These are phyloP conservation scores for Coniochaeta sp. DNA, from an alignment of 2,329 filamentous ascomycete genomes.

Conservation along the genomic window DNA sequence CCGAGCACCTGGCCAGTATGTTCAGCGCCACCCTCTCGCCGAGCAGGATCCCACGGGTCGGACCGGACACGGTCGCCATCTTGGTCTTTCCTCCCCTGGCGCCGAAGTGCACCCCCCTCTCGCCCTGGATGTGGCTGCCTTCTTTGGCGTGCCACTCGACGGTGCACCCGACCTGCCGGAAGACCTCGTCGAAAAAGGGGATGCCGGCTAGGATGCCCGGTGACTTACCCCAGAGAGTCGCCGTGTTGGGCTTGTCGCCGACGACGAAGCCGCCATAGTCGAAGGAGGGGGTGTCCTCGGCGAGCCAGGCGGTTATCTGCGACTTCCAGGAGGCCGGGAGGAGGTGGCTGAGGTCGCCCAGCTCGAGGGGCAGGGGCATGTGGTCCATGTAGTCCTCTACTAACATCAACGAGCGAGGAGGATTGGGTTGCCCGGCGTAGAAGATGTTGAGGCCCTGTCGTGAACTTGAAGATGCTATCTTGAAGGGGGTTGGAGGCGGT, in stretches of 20 bases:
- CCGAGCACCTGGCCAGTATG: slow-evolving; percentile 81
- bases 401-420: not conserved
- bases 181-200: slow-evolving; percentile 94
- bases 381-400: not conserved
- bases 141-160: slow-evolving; percentile 83
- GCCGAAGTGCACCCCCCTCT: slow-evolving; percentile 18
- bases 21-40: slow-evolving; percentile 92
- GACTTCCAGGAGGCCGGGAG: slow-evolving; percentile 81
- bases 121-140: slow-evolving; percentile 57
- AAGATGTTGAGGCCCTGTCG: not conserved
- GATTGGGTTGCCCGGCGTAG: not conserved
- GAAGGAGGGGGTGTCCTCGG: slow-evolving; percentile 92
- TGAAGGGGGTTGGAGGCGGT: not conserved
- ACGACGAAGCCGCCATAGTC: slow-evolving; percentile 98
- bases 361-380: slow-evolving; percentile 18
- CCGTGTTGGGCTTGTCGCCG: slow-evolving; percentile 57
- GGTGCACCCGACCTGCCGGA: slow-evolving; percentile 80
- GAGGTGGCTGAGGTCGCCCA: slow-evolving; percentile 54
- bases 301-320: slow-evolving; percentile 75
- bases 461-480: not conserved
- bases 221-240: slow-evolving; percentile 64
- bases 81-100: slow-evolving; percentile 36
- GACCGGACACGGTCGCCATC: slow-evolving; percentile 78
- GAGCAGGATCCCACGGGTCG: slow-evolving; percentile 72
- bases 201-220: slow-evolving; percentile 79